A percentile compares a stretch with the other conserved stretches of the same genome.
phyloP scores from a whole-genome alignment of 257 asterid genomes.

The Capsicum pubescens region DNA sequence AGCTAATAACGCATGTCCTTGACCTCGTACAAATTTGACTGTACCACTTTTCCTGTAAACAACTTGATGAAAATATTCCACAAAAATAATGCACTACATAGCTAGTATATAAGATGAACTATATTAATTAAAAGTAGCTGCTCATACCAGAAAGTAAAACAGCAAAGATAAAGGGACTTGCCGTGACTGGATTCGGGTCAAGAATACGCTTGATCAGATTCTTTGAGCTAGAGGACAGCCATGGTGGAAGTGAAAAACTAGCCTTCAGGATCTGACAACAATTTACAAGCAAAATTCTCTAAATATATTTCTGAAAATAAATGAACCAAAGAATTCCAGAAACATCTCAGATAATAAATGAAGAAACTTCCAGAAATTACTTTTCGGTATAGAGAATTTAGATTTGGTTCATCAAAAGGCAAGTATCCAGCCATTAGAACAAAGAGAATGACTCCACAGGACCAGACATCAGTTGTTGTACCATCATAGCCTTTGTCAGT shows the following conservation, averaged over 20 bases:
- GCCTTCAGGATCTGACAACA: constrained; percentile 62
- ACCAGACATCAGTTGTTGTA: constrained; percentile 81
- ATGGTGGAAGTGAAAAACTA: constrained; percentile 64
- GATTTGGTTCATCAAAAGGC: constrained; percentile 77
- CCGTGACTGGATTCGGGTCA: constrained; percentile 77
- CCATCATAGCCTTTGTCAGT: constrained; percentile 80
- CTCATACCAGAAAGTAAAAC: background rate
- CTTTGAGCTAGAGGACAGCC: constrained; percentile 74
- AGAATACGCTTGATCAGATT: constrained; percentile 64
- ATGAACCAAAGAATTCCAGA: constrained; percentile 6
- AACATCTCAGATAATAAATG: background rate
- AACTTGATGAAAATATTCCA: background rate
- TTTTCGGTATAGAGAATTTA: constrained; percentile 56
- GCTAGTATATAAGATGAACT: background rate
- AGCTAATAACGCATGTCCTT: no score
- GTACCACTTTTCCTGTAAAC: no score
- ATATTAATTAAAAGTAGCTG: no score
- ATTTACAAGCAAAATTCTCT: constrained; percentile 26
- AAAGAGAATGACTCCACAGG: constrained; percentile 87
- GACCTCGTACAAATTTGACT: no score
- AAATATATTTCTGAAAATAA: constrained; percentile 22
- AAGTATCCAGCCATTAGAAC: constrained; percentile 83
- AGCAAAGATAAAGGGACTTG: constrained; percentile 43
- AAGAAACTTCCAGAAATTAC: constrained; percentile 45
- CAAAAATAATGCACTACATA: background rate